Evolutionary conservation across 441 rosid genomes (phyloP), one percentile per base, ranked within the genome.

Genomic region (Adansonia gregorii): DNA sequence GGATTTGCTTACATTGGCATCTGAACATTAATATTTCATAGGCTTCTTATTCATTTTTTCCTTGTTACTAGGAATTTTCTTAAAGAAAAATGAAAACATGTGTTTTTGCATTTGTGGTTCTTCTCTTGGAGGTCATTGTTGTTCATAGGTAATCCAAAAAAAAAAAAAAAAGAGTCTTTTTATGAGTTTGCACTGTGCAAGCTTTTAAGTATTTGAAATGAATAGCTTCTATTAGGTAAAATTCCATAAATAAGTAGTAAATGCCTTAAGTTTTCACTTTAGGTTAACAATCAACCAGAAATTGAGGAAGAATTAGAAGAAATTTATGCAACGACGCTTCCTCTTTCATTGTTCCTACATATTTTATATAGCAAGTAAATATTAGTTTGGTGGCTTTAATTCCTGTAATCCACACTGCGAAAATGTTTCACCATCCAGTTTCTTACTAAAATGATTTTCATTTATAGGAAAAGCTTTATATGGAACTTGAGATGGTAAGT

Each of bases 61-160:
- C 4, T 3, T 35, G 0, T 3, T 35, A 4, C 39, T 3, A 35
- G 39, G 39, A 3, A 35, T 35, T 35, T 3, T 35, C 39, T 35
- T 35, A 35, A 35, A 3, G 3, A 3, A 35, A 35, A 35, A 3
- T 8, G 12, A 46, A 9, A 22, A 94, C 91, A 35, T 97, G 91
- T 74, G 93, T 94, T 22, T 93, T 86, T 67, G 89, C 98, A 7
- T 93, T 94, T 31, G 97, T 95, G n/a, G 87, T 93, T 77, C 93
- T 93, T 60, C 94, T 94, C 17, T 63, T 94, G 70, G 98, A 93
- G 91, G 89, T 94, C 78, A 74, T 93, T 54, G 88, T 92, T 0
- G 97, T 97, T 31, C 76, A 93, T 19, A 85, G 85, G 82, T 97
- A 88, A 93, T 81, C 88, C 93, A 1, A 90, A 0, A 86, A 87